Percentiles rank a stretch among this genome's conserved stretches.
Conservation (phyloP, 1,139 yeast genomes). For the Hyphopichia burtonii region DNA sequence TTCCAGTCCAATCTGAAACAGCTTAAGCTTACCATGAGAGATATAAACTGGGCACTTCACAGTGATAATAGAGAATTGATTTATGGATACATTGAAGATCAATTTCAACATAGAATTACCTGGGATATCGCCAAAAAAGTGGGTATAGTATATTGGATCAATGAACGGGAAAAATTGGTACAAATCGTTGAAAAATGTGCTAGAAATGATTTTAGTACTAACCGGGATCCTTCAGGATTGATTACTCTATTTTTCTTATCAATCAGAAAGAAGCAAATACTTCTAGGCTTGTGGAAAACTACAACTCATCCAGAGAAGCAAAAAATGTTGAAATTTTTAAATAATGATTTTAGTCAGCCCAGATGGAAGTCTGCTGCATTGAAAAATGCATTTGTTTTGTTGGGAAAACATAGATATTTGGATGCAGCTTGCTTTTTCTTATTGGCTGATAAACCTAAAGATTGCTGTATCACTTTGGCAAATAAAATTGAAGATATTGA, state of each 20-base stretch:
- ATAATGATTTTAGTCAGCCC: conserved; percentile 68
- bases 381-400: conserved; percentile 86
- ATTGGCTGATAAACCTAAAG: conserved; percentile 73
- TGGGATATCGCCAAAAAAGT: conserved; percentile 64
- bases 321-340: conserved; percentile 74
- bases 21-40: conserved; percentile 65
- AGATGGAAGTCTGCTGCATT: conserved; percentile 88
- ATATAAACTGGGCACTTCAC: conserved; percentile 84
- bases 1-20: conserved; percentile 51
- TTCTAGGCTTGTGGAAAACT: conserved; percentile 82
- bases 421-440: conserved; percentile 92
- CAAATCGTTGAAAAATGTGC: conserved; percentile 68
- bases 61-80: conserved; percentile 74
- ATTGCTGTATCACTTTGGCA: conserved; percentile 72
- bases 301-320: conserved; percentile 76
- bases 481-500: conserved; percentile 65
- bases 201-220: conserved; percentile 58
- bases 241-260: conserved; percentile 80
- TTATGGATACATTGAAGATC: conserved; percentile 51
- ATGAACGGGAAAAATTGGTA: conserved; percentile 39
- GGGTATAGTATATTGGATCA: conserved; percentile 75
- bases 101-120: conserved; percentile 43
- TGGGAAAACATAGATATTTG: conserved; percentile 81
- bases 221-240: conserved; percentile 68
- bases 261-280: conserved; percentile 68